Evolutionary conservation across 176 grass and related monocot genomes (phyloP), one percentile per base, ranked within the genome.

Genomic region (Cocos nucifera): DNA sequence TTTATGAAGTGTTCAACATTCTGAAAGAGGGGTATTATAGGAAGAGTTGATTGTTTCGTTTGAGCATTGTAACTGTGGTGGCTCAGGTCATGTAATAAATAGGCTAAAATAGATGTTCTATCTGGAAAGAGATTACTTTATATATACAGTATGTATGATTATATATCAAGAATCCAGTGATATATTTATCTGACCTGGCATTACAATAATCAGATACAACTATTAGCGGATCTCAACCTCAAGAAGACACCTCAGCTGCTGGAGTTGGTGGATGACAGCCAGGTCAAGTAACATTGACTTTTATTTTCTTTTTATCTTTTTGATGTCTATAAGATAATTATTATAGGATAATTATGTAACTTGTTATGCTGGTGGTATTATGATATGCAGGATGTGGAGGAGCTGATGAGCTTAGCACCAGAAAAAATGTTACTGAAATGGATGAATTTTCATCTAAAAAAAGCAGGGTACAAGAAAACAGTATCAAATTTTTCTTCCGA

Each of bases 391-490:
- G 92, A 97, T 80, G 80, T 97, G 75, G 92, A 97, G 17, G 92
- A 97, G 62, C 72, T 97, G 35, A 63, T 97, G 81, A 84, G 81
- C 39, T 76, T 97, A 50, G 83, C 75, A 66, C 92, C 92, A 28
- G 92, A 97, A 69, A 97, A 97, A 57, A 80, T 97, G 84, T 73
- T 97, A 69, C 87, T 97, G 59, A 76, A 78, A 62, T 97, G 92
- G 92, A 97, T 97, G 92, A 97, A 97, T 76, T 82, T 87, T 83
- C 92, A 97, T 83, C 70, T 97, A 54, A 97, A 88, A 63, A 97
- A 91, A 72, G 87, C 84, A 77, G 92, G 92, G 23, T 97, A 91
- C 83, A 76, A 97, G 83, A 97, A 97, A 88, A 91, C 87, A 59
- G 87, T 97, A 44, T 85, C 72, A 67, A 97, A 97, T 77, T 97